These are phyloP conservation scores for Paecilomyces variotii DNA, from an alignment of 2,329 filamentous ascomycete species.

Conservation along the genomic window DNA sequence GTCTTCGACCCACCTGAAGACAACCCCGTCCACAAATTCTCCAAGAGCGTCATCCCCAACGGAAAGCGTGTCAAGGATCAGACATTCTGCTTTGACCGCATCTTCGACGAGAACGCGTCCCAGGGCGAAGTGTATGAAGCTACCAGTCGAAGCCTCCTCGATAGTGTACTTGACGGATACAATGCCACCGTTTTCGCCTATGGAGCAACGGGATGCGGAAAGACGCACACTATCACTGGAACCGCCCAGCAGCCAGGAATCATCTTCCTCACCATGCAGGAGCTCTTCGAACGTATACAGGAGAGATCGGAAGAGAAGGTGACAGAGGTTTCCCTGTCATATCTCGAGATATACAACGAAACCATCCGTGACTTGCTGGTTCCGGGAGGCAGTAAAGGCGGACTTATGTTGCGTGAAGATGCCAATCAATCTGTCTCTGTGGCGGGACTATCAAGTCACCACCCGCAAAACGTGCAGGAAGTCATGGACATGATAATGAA, in stretches of 20 bases:
- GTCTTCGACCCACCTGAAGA: conserved; percentile 97
- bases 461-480: conserved; percentile 82
- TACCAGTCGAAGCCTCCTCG: conserved; percentile 80
- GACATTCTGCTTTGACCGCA: conserved; percentile 90
- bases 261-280: conserved; percentile 98
- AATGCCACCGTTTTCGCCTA: conserved; percentile 99
- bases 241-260: conserved; percentile 90
- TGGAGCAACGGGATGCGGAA: conserved; percentile 93
- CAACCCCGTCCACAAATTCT: conserved; percentile 81
- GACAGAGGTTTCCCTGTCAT: conserved; percentile 86
- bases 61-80: conserved; percentile 96
- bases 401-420: conserved; percentile 89
- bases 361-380: conserved; percentile 91
- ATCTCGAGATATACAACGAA: conserved; percentile 98
- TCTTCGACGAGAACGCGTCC: conserved; percentile 91
- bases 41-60: conserved; percentile 67
- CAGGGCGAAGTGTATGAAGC: conserved; percentile 93
- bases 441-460: conserved; percentile 80
- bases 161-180: conserved; percentile 93
- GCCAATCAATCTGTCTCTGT: conserved; percentile 89
- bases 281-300: conserved; percentile 92
- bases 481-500: conserved; percentile 99
- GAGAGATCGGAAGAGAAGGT: conserved; percentile 79
- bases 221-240: conserved; percentile 95
- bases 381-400: conserved; percentile 72